phyloP scores from a whole-genome alignment of 352 stramenopile species.

The Pythium myriotylum region DNA sequence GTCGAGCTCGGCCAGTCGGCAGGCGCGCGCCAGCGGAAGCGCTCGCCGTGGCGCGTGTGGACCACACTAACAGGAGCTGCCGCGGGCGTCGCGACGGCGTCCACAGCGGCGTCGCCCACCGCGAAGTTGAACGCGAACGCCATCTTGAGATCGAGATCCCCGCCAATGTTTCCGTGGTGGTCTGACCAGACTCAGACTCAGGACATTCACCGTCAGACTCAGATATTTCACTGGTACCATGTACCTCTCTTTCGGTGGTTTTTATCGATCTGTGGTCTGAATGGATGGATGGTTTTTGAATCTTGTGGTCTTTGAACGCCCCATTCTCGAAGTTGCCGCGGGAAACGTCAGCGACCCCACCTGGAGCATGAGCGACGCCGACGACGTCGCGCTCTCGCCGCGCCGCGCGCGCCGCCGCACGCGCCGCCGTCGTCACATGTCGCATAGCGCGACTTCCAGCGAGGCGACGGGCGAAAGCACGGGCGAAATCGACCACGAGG shows the following conservation, averaged over 20 bases:
- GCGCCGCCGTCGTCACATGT: not conserved
- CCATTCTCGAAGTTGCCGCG: constrained; percentile 25
- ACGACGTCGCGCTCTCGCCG: constrained; percentile 1
- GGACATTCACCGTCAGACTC: too few relatives aligned
- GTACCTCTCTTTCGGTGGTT: not conserved
- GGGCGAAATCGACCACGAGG: not conserved
- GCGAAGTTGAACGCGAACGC: constrained; percentile 79
- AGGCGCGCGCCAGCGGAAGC: constrained; percentile 41
- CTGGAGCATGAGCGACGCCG: not conserved
- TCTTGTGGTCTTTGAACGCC: constrained; percentile 7
- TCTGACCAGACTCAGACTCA: too few relatives aligned
- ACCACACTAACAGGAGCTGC: not conserved
- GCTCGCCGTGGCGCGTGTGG: constrained; percentile 52
- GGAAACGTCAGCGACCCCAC: not conserved
- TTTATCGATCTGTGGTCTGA: not conserved
- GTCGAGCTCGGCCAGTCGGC: not conserved
- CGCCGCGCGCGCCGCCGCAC: not conserved
- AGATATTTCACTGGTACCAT: constrained; percentile 2
- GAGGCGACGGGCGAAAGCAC: not conserved
- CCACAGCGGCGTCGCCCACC: constrained; percentile 27
- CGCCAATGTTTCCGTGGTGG: too few relatives aligned
- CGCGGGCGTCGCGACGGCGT: not conserved
- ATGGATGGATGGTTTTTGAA: constrained; percentile 10
- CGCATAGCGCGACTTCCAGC: not conserved
- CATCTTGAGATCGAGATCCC: too few relatives aligned